Base-by-base conservation (phyloP, 768 basidiomycete genomes). In the Pholiota molesta region DNA sequence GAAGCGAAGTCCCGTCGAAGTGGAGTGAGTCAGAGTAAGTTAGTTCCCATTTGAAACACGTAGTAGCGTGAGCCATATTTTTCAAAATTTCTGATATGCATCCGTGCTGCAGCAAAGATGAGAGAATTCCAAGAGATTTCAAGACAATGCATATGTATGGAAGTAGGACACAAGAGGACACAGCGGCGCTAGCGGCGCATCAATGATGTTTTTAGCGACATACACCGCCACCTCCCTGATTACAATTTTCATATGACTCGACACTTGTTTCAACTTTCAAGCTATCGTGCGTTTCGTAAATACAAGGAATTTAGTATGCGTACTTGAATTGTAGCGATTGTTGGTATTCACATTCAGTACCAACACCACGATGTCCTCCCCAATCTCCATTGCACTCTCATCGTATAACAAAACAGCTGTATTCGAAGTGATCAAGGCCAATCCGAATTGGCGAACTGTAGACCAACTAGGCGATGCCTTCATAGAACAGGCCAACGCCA, bases 391-490 rank as follows among this genome's bases (percentile, higher is more conserved):
- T 26, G 47, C 47, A 21, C 47, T 49, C 23, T 49, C 47, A 7
- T 49, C 47, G 23, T 49, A 49, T 19, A 40, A 57, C 23, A 44
- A 42, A 11, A 26, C 55, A 4, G 14, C 55, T 14, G 40, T 58
- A 13, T 19, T 58, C 29, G 39, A 13, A 13, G 29, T 26, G 45
- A 58, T 58, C 45, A 58, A 58, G 29, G 35, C 42, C 11, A 33
- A 26, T 3, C 57, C 57, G n/a, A 51, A 19, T 28, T 58, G 57
- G 57, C 31, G 37, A 40, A 58, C 57, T 7, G 29, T 58, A 23
- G 45, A 58, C 17, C 17, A 47, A 31, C 14, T 58, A 17, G 57
- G 29, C 5, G 40, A 42, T 8, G 29, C 57, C 5, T 49, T 58
- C 44, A 21, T 45, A 21, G 29, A 45, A 13, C 40, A 33, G 13